Conservation (phyloP, 768 basidiomycete genomes). For the Tylopilus balloui region DNA sequence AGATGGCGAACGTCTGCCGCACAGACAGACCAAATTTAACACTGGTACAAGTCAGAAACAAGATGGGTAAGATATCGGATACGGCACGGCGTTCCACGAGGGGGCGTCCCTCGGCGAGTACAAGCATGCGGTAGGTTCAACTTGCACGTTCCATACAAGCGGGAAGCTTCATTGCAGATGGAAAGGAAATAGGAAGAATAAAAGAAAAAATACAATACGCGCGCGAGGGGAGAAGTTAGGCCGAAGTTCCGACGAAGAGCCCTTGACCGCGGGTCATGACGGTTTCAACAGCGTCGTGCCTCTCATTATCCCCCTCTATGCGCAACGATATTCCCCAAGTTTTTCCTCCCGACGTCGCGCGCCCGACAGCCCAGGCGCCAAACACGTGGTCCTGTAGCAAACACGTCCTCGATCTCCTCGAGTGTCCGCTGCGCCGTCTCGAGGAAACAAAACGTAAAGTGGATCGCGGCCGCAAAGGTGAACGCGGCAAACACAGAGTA, state of each 20-base stretch:
- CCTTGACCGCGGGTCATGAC: not conserved
- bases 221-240: not conserved
- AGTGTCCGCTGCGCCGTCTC: conserved; percentile 70
- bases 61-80: too few species aligned
- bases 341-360: conserved; percentile 59
- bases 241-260: too few species aligned
- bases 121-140: too few species aligned
- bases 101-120: too few species aligned
- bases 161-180: too few species aligned
- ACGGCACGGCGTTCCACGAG: too few species aligned
- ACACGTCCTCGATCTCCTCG: conserved; percentile 78
- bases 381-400: conserved; percentile 64
- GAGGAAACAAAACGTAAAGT: conserved; percentile 76
- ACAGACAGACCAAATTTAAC: too few species aligned
- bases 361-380: conserved; percentile 68
- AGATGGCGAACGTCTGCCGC: too few species aligned
- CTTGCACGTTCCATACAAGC: too few species aligned
- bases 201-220: not conserved
- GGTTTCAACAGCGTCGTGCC: conserved; percentile 5
- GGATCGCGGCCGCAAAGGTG: conserved; percentile 68
- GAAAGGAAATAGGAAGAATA: too few species aligned
- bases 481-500: conserved; percentile 78
- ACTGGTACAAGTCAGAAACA: too few species aligned
- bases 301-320: conserved; percentile 13
- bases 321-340: conserved; percentile 45